Base-by-base conservation (phyloP, 1,139 yeast genomes). In the Torulaspora globosa region DNA sequence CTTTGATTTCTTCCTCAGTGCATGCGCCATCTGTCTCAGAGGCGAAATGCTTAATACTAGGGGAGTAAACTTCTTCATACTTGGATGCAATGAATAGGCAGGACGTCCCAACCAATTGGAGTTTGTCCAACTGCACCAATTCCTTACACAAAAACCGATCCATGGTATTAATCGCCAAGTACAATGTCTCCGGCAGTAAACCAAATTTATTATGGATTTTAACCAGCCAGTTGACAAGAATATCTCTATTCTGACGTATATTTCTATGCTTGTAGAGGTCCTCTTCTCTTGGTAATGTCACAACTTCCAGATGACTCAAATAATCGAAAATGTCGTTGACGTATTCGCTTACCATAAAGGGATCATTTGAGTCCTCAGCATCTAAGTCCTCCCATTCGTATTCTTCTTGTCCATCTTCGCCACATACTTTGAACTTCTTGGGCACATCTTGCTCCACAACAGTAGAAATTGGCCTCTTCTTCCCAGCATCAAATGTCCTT, bases 261-360 rank as follows among this genome's bases (percentile, higher is more conserved):
- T 84, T 84, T 43, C 80, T 78, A 68, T 89, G 96, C 66, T 80
- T 78, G 56, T 74, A 77, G 54, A 90, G 71, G 64, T 87, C 89
- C 55, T 80, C 77, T 9, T 89, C 74, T 58, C 82, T 82, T 16
- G 97, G 96, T 65, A 89, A 73, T 53, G 92, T 87, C 60, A 78
- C 74, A 38, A 73, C 69, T 68, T 92, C 97, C 50, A 84, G 72
- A 61, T 77, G 82, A 65, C 84, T 81, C 56, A 90, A 71, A 65
- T 86, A 88, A 35, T 78, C 82, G 67, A 88, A 90, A 49, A 92
- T 90, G 51, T 88, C 97, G 55, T 73, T 78, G 47, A 87, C 96
- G 63, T 89, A 92, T 70, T 92, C 98, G 57, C 90, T 81, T 26
- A 87, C 97, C 97, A 90, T 89, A 54, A 86, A 74, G 9, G 97